Base-by-base conservation (phyloP, 148 eudicot genomes). In the Fagopyrum esculentum region DNA sequence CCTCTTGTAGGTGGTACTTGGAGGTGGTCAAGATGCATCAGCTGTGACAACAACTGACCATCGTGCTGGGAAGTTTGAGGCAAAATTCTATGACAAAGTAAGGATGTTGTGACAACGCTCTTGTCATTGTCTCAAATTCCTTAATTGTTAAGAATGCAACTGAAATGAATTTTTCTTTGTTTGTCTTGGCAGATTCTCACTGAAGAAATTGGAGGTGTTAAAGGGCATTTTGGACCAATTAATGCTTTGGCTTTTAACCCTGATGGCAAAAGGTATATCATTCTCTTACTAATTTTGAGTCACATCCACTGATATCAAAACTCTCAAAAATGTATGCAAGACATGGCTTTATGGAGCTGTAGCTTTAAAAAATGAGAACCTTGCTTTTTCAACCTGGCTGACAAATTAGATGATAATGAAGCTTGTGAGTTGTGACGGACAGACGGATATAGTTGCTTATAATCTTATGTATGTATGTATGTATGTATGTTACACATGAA, bases 231-330 rank as follows among this genome's bases (percentile, higher is more conserved):
- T 54, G 97, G 98, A 64, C 98, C 98, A 29, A 89, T 94, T 9
- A 94, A 94, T 83, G 98, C 97, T 64, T 80, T 94, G 84, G 97
- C 98, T 19, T 94, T 91, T 75, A 94, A 91, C 66, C 98, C 96
- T 54, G 98, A 94, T 75, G 97, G 98, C 7, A 94, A 81, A 85
- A 94, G 98, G 98, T 94, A 83, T 6, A 54, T 57, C 5, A 22
- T 52, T 50, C 73, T 47, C 64, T n/a, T 45, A 17, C 73, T 70
- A 22, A 9, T 35, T 47, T 2, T 59, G 6, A 45, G 12, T 26
- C 40, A 7, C 66, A 26, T 60, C 35, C 66, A 4, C 0, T 60
- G 40, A 57, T 26, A 60, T 60, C 40, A 22, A 22, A 60, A 4
- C 11, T 5, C 3, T 60, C 35, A 7, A 19, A 56, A 17, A 26